Percentiles rank a stretch among this genome's conserved stretches.
phyloP scores from a whole-genome alignment of 306 rosid species.

The Heteromeles arbutifolia region DNA sequence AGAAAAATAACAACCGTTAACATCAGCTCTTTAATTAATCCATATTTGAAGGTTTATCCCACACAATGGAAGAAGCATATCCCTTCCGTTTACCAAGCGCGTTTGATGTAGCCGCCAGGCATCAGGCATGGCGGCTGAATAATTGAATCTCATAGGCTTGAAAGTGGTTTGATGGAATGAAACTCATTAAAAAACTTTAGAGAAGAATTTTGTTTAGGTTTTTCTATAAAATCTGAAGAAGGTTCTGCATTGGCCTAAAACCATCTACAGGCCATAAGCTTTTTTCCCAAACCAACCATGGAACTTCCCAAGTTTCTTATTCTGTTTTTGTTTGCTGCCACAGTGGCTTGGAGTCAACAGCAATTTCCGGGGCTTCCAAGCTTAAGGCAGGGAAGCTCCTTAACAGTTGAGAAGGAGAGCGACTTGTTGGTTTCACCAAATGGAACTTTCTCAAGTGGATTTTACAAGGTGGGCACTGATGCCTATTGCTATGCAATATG shows the following conservation, averaged over 20 bases:
- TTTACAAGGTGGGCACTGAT: slow-evolving; percentile 6
- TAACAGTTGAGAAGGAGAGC: slow-evolving; percentile 3
- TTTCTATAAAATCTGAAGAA: background rate
- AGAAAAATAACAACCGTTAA: background rate
- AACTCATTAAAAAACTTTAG: background rate
- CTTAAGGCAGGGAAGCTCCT: slow-evolving; percentile 12
- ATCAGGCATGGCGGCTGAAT: background rate
- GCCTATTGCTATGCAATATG: slow-evolving; percentile 19
- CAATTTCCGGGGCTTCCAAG: background rate
- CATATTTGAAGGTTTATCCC: background rate
- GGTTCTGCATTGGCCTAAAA: background rate
- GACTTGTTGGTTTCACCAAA: slow-evolving; percentile 15
- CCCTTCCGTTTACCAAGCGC: background rate
- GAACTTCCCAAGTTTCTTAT: background rate
- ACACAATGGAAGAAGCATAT: background rate
- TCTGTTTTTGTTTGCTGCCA: background rate
- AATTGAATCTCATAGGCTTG: background rate
- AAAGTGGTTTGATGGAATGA: background rate
- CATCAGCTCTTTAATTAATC: background rate
- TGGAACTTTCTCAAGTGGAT: slow-evolving; percentile 12
- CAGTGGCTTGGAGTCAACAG: background rate
- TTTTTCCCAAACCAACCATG: background rate
- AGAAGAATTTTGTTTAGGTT: no score
- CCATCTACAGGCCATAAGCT: no score
- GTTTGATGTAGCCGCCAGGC: background rate